Conservation (phyloP, 2,329 filamentous ascomycete genomes). For the Cercospora canescens region DNA sequence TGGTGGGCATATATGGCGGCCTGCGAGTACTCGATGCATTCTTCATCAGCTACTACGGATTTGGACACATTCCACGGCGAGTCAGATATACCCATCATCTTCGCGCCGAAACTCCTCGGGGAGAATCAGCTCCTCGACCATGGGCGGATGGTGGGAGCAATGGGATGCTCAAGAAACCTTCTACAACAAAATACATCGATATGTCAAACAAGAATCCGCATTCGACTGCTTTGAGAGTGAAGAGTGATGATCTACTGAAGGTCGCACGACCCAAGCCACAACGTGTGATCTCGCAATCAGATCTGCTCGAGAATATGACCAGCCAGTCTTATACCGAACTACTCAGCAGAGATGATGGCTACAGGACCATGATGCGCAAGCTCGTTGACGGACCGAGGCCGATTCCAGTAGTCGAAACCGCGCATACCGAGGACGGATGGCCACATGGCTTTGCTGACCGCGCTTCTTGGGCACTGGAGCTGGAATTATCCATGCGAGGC, state of each 20-base stretch:
- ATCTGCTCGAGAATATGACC: slow-evolving; percentile 30
- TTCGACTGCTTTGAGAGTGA: slow-evolving; percentile 4
- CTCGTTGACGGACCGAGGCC: slow-evolving; percentile 28
- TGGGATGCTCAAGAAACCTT: slow-evolving; percentile 19
- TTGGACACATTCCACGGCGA: slow-evolving; percentile 43
- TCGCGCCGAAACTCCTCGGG: slow-evolving; percentile 33
- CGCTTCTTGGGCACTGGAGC: slow-evolving; percentile 47
- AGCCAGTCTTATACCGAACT: slow-evolving; percentile 25
- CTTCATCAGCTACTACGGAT: slow-evolving; percentile 45
- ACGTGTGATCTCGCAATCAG: slow-evolving; percentile 21
- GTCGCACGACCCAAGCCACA: slow-evolving; percentile 15
- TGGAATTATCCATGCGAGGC: slow-evolving; percentile 47
- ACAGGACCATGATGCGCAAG: slow-evolving; percentile 21
- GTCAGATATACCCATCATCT: slow-evolving; percentile 43
- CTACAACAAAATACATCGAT: neutral
- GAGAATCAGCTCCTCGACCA: slow-evolving; percentile 19
- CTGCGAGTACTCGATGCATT: slow-evolving; percentile 46
- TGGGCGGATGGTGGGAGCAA: slow-evolving; percentile 24
- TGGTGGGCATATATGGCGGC: slow-evolving; percentile 46
- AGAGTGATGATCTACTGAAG: slow-evolving; percentile 12
- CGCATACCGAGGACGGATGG: slow-evolving; percentile 42
- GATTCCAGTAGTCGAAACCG: slow-evolving; percentile 40
- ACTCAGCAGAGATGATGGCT: slow-evolving; percentile 23
- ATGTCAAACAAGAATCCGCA: neutral
- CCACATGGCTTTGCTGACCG: slow-evolving; percentile 42